Conservation (phyloP, 257 asterid genomes). For the Ehretia macrophylla region DNA sequence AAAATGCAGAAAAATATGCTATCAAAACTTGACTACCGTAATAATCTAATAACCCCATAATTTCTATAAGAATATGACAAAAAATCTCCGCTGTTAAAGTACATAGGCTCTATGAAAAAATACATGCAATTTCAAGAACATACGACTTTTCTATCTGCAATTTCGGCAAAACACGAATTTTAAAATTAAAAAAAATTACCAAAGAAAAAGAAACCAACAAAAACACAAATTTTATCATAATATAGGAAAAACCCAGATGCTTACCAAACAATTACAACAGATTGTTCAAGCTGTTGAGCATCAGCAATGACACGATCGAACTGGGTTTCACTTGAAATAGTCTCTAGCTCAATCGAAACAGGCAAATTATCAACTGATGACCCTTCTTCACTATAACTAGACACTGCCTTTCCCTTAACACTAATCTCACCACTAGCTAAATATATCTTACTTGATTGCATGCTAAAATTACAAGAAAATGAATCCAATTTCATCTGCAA, state of each 20-base stretch:
- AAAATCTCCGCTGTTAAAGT: no score
- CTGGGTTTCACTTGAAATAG: conserved; percentile 57
- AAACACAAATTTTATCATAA: background rate
- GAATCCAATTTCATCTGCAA: background rate
- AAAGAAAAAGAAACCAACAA: background rate
- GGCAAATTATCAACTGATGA: conserved; percentile 46
- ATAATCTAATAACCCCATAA: no score
- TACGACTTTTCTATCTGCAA: no score
- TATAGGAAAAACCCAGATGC: background rate
- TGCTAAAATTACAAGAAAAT: conserved; percentile 7
- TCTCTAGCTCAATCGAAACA: conserved; percentile 47
- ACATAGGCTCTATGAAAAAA: no score
- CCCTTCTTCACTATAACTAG: conserved; percentile 36
- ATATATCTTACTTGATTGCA: no score
- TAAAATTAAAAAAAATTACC: background rate
- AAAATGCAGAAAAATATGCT: no score
- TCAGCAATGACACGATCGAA: conserved; percentile 64
- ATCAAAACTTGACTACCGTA: no score
- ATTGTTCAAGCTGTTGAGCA: conserved; percentile 58
- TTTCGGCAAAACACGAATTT: no score
- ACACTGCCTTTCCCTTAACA: conserved; percentile 8
- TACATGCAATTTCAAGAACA: no score
- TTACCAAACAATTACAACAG: conserved; percentile 66
- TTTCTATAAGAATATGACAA: no score
- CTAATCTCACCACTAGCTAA: background rate